phyloP scores from a whole-genome alignment of 2,329 filamentous ascomycete species.

The Penicillium sp. region DNA sequence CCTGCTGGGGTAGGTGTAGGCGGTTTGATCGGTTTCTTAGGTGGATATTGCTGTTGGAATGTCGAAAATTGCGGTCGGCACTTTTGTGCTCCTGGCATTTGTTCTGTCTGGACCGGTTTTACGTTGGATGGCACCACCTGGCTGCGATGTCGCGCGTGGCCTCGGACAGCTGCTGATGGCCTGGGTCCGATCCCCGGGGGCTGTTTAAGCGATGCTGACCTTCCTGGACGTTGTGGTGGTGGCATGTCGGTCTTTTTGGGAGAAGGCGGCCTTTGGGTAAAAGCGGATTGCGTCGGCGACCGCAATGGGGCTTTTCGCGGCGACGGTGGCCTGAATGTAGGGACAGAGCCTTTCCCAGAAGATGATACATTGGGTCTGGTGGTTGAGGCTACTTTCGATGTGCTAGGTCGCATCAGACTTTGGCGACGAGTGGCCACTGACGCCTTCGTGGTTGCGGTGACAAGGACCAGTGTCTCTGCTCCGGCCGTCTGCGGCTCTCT shows the following conservation, averaged over 20 bases:
- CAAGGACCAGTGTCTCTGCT: constrained; percentile 9
- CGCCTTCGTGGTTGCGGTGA: neutral
- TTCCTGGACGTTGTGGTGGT: constrained; percentile 32
- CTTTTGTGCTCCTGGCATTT: constrained; percentile 19
- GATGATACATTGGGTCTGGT: constrained; percentile 17
- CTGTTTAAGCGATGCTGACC: constrained; percentile 40
- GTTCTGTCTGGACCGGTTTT: constrained; percentile 18
- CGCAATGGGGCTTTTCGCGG: constrained; percentile 22
- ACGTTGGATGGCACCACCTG: constrained; percentile 27
- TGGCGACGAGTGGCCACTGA: constrained; percentile 24
- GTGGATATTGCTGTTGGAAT: constrained; percentile 40
- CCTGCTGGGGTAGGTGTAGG: constrained; percentile 18
- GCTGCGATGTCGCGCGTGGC: constrained; percentile 38
- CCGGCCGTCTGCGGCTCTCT: constrained; percentile 1
- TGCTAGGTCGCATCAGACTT: constrained; percentile 30
- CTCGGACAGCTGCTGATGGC: constrained; percentile 14
- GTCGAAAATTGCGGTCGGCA: constrained; percentile 34
- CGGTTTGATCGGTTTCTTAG: constrained; percentile 36
- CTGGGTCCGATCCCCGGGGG: constrained; percentile 22
- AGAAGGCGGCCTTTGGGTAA: constrained; percentile 16
- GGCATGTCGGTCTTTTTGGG: constrained; percentile 34
- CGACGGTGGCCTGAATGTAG: constrained; percentile 20
- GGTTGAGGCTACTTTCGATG: constrained; percentile 19
- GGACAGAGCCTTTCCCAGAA: constrained; percentile 19
- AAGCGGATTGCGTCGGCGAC: constrained; percentile 11